phyloP scores from a whole-genome alignment of 1,284 basidiomycete species.

The Cystobasidium sp. region DNA sequence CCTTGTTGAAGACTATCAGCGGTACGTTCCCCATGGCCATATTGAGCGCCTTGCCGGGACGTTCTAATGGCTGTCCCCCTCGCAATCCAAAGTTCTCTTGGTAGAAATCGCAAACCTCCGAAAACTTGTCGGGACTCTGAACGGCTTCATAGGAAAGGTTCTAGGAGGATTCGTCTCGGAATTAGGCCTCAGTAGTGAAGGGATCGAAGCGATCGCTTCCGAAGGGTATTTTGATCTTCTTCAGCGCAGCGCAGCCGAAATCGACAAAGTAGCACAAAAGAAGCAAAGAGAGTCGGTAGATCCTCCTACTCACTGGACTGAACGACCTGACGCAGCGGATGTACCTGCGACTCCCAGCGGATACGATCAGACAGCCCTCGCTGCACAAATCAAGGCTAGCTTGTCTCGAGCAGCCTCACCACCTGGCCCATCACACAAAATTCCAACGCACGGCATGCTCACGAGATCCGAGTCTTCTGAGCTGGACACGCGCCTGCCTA shows the following conservation, averaged over 20 bases:
- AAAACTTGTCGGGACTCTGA: not conserved
- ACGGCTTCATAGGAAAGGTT: not conserved
- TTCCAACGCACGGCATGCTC: too few species aligned
- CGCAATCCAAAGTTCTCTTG: not conserved
- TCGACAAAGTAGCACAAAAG: not conserved
- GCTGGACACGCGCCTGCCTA: too few species aligned
- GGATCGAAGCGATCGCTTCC: not conserved
- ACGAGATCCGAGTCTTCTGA: too few species aligned
- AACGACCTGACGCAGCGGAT: too few species aligned
- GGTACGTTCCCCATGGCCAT: not conserved
- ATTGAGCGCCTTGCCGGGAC: not conserved
- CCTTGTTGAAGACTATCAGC: not conserved
- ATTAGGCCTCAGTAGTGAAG: not conserved
- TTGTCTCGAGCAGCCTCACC: too few species aligned
- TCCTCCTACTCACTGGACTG: not conserved
- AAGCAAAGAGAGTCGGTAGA: not conserved
- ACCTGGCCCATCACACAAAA: too few species aligned
- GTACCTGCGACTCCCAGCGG: too few species aligned
- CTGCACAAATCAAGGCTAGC: too few species aligned
- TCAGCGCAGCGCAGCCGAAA: not conserved
- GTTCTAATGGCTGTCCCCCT: not conserved
- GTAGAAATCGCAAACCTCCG: not conserved
- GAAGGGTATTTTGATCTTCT: slow-evolving; percentile 2
- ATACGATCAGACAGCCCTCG: too few species aligned
- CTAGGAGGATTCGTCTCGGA: not conserved